Base-by-base conservation (phyloP, 2,329 filamentous ascomycete species). In the Pseudogymnoascus sp. region DNA sequence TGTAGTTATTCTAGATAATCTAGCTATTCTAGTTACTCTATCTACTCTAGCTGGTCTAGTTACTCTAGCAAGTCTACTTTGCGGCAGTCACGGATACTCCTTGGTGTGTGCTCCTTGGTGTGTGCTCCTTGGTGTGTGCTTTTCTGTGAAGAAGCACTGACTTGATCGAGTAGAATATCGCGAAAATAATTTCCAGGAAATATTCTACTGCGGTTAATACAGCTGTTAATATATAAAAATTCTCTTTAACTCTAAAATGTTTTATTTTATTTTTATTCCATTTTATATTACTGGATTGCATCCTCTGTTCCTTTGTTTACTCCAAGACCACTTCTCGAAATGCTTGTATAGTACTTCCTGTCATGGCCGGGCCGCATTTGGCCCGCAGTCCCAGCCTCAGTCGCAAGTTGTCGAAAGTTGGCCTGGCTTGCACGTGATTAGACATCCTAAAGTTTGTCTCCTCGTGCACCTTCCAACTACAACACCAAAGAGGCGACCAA, bases 391-490 rank as follows among this genome's bases (percentile, higher is more conserved):
- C 5, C 51, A 31, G 51, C 34, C 29, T 10, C 29, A 31, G 3
- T 31, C 29, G 29, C 8, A 31, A 31, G 29, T 11, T 31, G 29
- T 31, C 29, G 8, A 31, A 31, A 31, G 29, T 31, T 31, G 29
- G 29, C 29, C 8, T 34, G 29, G 5, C 2, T 4, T 31, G 16
- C 51, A 57, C 51, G 51, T 57, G 51, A 57, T 34, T 16, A 57
- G n/a, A 34, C 16, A 36, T 57, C 51, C 51, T 29, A 57, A 57
- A 57, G 51, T 57, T 57, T 34, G 51, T 57, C 51, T 57, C 51
- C 51, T 57, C 29, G 29, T 57, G 29, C 51, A 57, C 51, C 51
- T 57, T 57, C 51, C 51, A 14, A 18, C 47, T 34, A 14, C 51
- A 18, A 57, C 51, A 57, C 16, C 51, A 57, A 57, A 36, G 10